Evolutionary conservation across 345 rosid genomes (phyloP), one percentile per base, ranked within the genome.

Genomic region (Abelmoschus esculentus): DNA sequence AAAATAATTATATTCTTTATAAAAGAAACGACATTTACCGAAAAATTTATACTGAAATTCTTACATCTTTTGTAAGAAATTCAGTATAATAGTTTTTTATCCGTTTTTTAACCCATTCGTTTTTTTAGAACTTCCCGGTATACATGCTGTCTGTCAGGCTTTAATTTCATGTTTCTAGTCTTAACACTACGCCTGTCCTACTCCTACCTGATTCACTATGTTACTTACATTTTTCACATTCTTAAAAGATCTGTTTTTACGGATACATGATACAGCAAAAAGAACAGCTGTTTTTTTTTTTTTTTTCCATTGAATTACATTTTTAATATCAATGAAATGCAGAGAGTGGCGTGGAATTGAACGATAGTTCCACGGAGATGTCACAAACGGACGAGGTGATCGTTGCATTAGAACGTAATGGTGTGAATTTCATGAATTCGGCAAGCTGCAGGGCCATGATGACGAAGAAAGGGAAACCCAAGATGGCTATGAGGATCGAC

Each of bases 401-500:
- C 1, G 86, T 90, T 10, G 89, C 87, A 5, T 72, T 88, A 4
- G 99, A 90, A 73, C 89, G 78, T 75, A 84, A 91, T 19, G 96
- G 99, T 0, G 82, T 95, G 60, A 87, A 56, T 77, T 87, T 95
- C 61, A 79, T 91, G 3, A 89, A 89, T 54, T 76, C 96, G 0
- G 84, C 18, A 5, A 31, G 53, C 84, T 10, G 91, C 2, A 85
- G 88, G 74, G 63, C 76, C 28, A 91, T 89, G 81, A 95, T 89
- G 80, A 77, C 83, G 0, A 92, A 86, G 81, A 84, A 85, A 34
- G 96, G 97, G 66, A 95, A 87, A 72, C 90, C 90, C 0, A 90
- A 81, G 76, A 76, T 82, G 89, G 78, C 90, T 1, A 74, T 92
- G 87, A 86, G 98, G 66, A 84, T 92, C 13, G 96, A 90, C 32